A percentile compares a stretch with the other conserved stretches of the same genome.
phyloP scores from a whole-genome alignment of 2,329 filamentous ascomycete genomes.

The Trichoderma koningiopsis region DNA sequence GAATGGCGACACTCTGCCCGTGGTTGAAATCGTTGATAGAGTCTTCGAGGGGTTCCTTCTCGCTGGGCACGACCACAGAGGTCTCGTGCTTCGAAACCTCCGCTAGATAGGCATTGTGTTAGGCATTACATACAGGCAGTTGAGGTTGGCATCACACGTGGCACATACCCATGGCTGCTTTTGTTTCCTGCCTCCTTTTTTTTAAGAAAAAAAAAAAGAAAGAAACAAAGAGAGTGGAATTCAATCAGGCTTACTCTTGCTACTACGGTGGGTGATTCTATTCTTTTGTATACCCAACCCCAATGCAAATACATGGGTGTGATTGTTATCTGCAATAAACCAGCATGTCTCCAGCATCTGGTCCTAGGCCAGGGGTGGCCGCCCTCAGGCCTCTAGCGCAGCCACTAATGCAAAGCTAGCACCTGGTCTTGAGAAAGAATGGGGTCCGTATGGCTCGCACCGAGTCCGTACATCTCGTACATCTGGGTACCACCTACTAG shows the following conservation, averaged over 20 bases:
- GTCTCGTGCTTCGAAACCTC: conserved; percentile 6
- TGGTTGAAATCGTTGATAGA: background rate
- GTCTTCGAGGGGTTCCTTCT: conserved; percentile 2
- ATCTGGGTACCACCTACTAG: conserved; percentile 18
- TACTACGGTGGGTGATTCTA: background rate
- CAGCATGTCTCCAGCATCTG: conserved; percentile 1
- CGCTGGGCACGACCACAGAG: background rate
- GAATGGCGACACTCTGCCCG: background rate
- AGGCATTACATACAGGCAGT: background rate
- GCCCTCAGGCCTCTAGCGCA: background rate
- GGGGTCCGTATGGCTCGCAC: conserved; percentile 23
- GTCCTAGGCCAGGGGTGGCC: conserved; percentile 10
- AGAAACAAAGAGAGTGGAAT: background rate
- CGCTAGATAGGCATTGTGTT: conserved; percentile 1
- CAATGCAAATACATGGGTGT: conserved; percentile 2
- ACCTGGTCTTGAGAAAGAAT: background rate
- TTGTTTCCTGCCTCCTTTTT: background rate
- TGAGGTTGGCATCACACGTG: background rate
- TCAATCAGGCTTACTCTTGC: background rate
- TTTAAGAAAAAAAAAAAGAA: background rate
- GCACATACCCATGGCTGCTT: background rate
- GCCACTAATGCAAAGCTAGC: background rate
- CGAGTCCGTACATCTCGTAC: conserved; percentile 22
- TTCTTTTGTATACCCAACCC: background rate
- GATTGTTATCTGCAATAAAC: background rate